A percentile compares a stretch with the other conserved stretches of the same genome.
phyloP scores from a whole-genome alignment of 2,329 filamentous ascomycete species.

The Trichothecium roseum region DNA sequence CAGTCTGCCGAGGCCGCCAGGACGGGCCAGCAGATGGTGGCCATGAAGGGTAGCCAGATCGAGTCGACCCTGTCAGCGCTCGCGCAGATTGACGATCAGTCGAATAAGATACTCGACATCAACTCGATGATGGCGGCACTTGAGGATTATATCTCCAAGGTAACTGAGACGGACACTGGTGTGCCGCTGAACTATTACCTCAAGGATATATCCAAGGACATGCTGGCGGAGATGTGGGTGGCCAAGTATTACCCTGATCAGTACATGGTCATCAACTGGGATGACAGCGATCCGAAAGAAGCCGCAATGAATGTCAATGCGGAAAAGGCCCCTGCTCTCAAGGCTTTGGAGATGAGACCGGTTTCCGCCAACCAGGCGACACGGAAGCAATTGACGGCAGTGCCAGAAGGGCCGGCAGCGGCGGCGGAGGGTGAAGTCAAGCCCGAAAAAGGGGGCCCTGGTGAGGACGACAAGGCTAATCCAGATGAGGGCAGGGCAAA shows the following conservation, averaged over 20 bases:
- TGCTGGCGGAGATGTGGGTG: constrained; percentile 10
- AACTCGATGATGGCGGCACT: constrained; percentile 9
- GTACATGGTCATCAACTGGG: constrained; percentile 7
- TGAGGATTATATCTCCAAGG: constrained; percentile 8
- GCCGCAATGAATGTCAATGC: too few relatives aligned
- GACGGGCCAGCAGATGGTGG: neutral
- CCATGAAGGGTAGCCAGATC: neutral
- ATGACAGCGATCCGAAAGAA: constrained; percentile 7
- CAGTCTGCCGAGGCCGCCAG: too few relatives aligned
- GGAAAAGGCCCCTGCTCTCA: too few relatives aligned
- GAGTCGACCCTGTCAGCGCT: constrained; percentile 3
- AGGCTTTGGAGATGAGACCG: too few relatives aligned
- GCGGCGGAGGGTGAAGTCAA: too few relatives aligned
- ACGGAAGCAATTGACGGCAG: too few relatives aligned
- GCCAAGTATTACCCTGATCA: constrained; percentile 9
- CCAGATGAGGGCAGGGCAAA: too few relatives aligned
- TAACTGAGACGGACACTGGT: constrained; percentile 1
- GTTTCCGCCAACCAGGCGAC: too few relatives aligned
- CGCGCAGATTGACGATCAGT: constrained; percentile 2
- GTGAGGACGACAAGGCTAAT: too few relatives aligned
- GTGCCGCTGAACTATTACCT: constrained; percentile 11
- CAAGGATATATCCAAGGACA: constrained; percentile 8
- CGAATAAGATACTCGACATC: constrained; percentile 7
- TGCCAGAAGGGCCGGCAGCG: too few relatives aligned
- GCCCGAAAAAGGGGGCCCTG: too few relatives aligned